Percentiles rank a stretch among this genome's conserved stretches.
These are phyloP conservation scores for Penicillium sp. DNA, from an alignment of 2,329 filamentous ascomycete genomes.

Conservation along the genomic window DNA sequence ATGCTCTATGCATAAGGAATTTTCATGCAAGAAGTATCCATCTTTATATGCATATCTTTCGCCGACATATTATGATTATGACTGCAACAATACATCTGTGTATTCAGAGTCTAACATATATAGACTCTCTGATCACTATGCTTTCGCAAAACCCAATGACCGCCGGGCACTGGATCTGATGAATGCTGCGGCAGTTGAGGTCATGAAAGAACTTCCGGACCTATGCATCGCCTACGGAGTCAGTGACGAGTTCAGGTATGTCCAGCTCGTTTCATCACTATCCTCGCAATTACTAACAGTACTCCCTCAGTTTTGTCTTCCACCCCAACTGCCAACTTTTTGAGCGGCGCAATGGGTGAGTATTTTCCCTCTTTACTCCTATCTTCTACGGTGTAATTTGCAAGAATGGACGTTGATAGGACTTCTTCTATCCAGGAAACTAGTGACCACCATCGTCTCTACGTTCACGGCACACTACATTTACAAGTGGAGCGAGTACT, in stretches of 20 bases:
- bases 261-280: slow-evolving; percentile 1
- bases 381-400: background rate
- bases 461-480: slow-evolving; percentile 93
- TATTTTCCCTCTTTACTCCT: background rate
- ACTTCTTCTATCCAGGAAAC: slow-evolving; percentile 60
- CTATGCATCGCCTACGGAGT: slow-evolving; percentile 86
- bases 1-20: background rate
- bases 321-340: slow-evolving; percentile 80
- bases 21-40: background rate
- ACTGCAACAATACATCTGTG: background rate
- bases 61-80: background rate
- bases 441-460: slow-evolving; percentile 86
- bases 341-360: slow-evolving; percentile 75
- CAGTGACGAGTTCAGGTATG: slow-evolving; percentile 78
- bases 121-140: slow-evolving; percentile 78
- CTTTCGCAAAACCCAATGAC: slow-evolving; percentile 91
- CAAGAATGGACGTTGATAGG: background rate
- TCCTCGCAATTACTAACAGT: background rate
- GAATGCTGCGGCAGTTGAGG: slow-evolving; percentile 85
- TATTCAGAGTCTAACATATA: background rate
- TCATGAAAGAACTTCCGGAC: slow-evolving; percentile 80
- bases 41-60: background rate
- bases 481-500: slow-evolving; percentile 72
- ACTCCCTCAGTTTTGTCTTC: slow-evolving; percentile 70
- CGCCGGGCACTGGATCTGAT: slow-evolving; percentile 82